Base-by-base conservation (phyloP, 768 basidiomycete species). In the Russula ochroleuca region DNA sequence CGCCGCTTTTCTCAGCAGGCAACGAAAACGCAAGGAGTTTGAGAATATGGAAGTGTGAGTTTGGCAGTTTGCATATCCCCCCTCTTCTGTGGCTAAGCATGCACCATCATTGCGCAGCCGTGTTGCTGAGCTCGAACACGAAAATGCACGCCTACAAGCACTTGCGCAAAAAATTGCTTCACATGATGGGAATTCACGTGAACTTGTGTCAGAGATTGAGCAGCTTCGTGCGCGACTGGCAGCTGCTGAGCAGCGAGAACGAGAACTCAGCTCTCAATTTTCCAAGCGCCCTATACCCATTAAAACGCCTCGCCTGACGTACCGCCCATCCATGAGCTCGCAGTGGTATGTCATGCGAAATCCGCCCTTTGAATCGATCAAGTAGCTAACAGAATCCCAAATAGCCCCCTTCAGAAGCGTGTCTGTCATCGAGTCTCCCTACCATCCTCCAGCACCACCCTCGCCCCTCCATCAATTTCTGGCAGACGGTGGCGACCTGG, bases 21-120 rank as follows among this genome's bases (percentile, higher is more conserved):
- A 94, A 75, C 82, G 92, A 70, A 94, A 94, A 75, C 85, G 92
- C 61, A 92, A 94, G 76, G 92, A 94, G 77, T 94, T 92, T 71
- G 92, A 94, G 76, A 79, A 73, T 70, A 93, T 94, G 90, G 92
- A 94, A 80, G 76, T 88, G 90, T 93, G 77, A 77, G 88, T 85
- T 61, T 70, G 63, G 59, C 58, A 60, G 33, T 40, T n/a, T 19
- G 63, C 50, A 69, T 66, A 56, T 57, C 35, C 49, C 54, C 56
- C 38, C 65, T 48, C 31, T 53, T 31, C 35, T 28, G 61, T 58
- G 23, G 43, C 67, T 47, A 66, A 61, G 15, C 35, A 66, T 58
- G 15, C 35, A 21, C n/a, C 23, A 35, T 35, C 15, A 9, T 47
- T 21, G 10, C n/a, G 21, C 76, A 94, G 92, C 70, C 92, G 87